Base-by-base conservation (phyloP, 371 early-diverging fungal genomes). In the Gilbertella persicaria region DNA sequence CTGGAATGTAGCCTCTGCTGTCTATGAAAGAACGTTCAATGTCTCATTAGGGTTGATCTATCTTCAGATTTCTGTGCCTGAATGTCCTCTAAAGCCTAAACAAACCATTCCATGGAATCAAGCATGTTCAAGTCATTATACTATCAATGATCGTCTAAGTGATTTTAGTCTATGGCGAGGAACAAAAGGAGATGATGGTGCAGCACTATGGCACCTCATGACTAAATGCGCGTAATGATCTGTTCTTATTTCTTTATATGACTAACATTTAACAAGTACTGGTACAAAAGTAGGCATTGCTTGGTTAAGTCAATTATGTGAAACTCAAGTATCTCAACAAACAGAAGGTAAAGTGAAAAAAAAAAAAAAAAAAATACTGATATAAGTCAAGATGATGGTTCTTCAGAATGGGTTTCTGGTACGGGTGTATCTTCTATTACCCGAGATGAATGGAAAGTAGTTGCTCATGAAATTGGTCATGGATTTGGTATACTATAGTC, bases 391-490 rank as follows among this genome's bases (percentile, higher is more conserved):
- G 76, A 73, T 20, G 71, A 72, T 45, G 76, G 76, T 1, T 59
- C 71, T 1, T 68, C 49, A 19, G 76, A 76, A 49, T 76, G 73
- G 73, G 89, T 88, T 1, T 87, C 94, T 3, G 97, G 96, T 3
- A 87, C 94, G 4, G 96, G 89, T 14, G 93, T 97, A 1, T 93
- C 93, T 5, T 89, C 95, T 0, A 82, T 86, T 20, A 87, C 88
- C 6, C 70, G 87, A 20, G 87, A 87, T 43, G 93, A 94, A 67
- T 97, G 95, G 95, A 92, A 94, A 71, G 95, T 97, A 2, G 89
- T 96, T 4, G 98, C 96, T 7, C 98, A 97, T 67, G 93, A 93
- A 73, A 84, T 96, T 49, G 96, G 96, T 7, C 96, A 95, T 67
- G 91, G 87, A 39, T 90, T 93, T 75, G 91, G 88, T 63, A 64